Base-by-base conservation (phyloP, 1,284 basidiomycete genomes). In the Abortiporus biennis region DNA sequence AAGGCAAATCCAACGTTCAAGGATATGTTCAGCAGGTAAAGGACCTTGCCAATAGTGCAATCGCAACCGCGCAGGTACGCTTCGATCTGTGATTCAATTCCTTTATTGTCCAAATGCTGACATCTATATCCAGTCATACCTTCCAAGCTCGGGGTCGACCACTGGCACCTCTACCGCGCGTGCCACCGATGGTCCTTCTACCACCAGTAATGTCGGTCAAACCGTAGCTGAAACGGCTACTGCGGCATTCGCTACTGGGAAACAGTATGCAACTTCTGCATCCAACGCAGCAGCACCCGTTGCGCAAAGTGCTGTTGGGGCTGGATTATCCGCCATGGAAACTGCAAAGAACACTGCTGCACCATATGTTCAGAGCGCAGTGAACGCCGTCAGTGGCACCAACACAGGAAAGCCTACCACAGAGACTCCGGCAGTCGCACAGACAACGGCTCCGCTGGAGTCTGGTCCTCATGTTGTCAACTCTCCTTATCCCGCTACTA, bases 1-100 rank as follows among this genome's bases (percentile, higher is more conserved):
- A 83, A 54, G 80, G 79, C 2, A 63, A 74, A 49, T 55, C 59
- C 5, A 70, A 75, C 46, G 64, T 81, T 2, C 63, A 70, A 12
- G 64, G 60, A 1, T 78, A 77, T 51, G 57, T 80, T 3, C 69
- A 75, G 16, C 71, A 76, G 50, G 77, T 72, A 2, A 79, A 74
- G 59, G 57, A 54, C 13, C 39, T 76, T 2, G 75, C 71, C 0
- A 58, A 58, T 6, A 63, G 54, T 38, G 73, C 71, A 0, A 46
- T 77, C 4, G 56, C 67, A n/a, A 71, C 74, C 33, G 77, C 74
- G 13, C 72, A 75, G 64, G 78, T 77, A 48, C 17, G 63, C 56
- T n/a, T 15, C 25, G n/a, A 21, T 20, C 33, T 24, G 11, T 38
- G 17, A 11, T 24, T 6, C 11, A 25, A 13, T 21, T 21, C 30